Evolutionary conservation across 768 basidiomycete species (phyloP).

Genomic region (Rhodotorula kratochvilovae): DNA sequence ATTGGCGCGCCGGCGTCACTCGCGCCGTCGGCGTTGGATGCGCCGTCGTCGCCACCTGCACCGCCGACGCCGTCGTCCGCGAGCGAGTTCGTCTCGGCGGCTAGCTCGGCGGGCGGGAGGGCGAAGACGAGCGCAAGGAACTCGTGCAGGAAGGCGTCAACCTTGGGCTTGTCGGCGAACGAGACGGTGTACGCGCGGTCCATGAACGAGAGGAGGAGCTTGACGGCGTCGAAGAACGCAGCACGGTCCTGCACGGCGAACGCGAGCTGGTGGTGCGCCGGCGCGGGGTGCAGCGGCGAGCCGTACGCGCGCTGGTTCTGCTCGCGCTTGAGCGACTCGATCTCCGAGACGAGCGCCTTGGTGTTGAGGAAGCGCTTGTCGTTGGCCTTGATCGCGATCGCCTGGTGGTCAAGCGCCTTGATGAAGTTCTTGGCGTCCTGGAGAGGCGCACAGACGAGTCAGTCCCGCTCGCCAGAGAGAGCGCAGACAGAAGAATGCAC

Average conservation of each 20-base stretch:
- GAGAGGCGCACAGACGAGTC: background rate
- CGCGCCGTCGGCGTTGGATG: conserved; percentile 17
- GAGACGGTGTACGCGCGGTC: conserved; percentile 67
- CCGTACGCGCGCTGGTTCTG: conserved; percentile 58
- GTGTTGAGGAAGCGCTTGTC: conserved; percentile 90
- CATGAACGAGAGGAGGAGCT: conserved; percentile 83
- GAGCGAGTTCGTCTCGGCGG: conserved; percentile 5
- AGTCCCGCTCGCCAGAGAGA: background rate
- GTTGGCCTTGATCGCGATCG: conserved; percentile 85
- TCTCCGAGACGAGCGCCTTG: conserved; percentile 73
- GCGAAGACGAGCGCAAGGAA: conserved; percentile 61
- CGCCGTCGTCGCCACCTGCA: conserved; percentile 14
- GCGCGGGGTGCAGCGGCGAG: conserved; percentile 40
- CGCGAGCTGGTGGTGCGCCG: conserved; percentile 66
- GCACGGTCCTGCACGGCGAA: conserved; percentile 70
- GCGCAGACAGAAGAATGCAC: conserved; percentile 4
- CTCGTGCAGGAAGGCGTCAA: conserved; percentile 76
- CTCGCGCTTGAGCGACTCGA: conserved; percentile 63
- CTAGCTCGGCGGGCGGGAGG: conserved; percentile 27
- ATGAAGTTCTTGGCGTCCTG: conserved; percentile 91
- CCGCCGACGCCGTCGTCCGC: background rate
- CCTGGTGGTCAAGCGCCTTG: conserved; percentile 94
- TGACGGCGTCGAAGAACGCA: conserved; percentile 74
- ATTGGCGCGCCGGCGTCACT: conserved; percentile 23
- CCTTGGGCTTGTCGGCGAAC: conserved; percentile 66